Percentiles rank a stretch among this genome's conserved stretches.
Evolutionary conservation across 169 alveolate species (phyloP).

Genomic region (Cytauxzoon felis): DNA sequence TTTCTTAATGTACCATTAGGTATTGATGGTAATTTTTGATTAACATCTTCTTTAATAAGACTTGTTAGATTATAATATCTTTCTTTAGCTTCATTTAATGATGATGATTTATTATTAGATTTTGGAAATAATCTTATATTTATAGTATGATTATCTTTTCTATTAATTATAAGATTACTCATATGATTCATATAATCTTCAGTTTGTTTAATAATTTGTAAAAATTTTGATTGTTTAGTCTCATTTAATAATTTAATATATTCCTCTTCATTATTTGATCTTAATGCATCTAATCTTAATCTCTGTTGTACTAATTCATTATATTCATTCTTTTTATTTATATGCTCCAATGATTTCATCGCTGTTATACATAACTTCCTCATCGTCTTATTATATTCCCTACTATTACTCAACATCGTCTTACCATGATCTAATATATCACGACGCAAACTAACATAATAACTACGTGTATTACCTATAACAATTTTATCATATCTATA

Average conservation of each 20-base stretch:
- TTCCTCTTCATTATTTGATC: slow-evolving; percentile 88
- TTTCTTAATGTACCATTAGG: slow-evolving; percentile 72
- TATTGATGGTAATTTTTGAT: slow-evolving; percentile 75
- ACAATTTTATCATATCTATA: too few relatives aligned
- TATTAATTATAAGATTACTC: background rate
- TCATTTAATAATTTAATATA: slow-evolving; percentile 84
- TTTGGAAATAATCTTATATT: background rate
- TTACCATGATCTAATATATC: too few relatives aligned
- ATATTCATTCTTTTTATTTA: background rate
- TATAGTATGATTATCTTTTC: background rate
- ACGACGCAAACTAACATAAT: too few relatives aligned
- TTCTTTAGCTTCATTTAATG: background rate
- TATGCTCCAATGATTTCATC: background rate
- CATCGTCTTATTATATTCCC: background rate
- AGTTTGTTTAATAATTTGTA: slow-evolving; percentile 89
- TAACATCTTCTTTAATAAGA: slow-evolving; percentile 2
- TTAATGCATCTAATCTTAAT: slow-evolving; percentile 69
- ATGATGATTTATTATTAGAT: background rate
- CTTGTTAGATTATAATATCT: background rate
- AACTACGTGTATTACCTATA: too few relatives aligned
- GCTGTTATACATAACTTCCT: background rate
- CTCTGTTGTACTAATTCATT: slow-evolving; percentile 15
- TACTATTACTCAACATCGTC: too few relatives aligned
- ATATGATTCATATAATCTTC: slow-evolving; percentile 87
- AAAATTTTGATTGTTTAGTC: slow-evolving; percentile 88